phyloP scores from a whole-genome alignment of 2,329 filamentous ascomycete genomes.

The Pseudofabraea citricarpa region DNA sequence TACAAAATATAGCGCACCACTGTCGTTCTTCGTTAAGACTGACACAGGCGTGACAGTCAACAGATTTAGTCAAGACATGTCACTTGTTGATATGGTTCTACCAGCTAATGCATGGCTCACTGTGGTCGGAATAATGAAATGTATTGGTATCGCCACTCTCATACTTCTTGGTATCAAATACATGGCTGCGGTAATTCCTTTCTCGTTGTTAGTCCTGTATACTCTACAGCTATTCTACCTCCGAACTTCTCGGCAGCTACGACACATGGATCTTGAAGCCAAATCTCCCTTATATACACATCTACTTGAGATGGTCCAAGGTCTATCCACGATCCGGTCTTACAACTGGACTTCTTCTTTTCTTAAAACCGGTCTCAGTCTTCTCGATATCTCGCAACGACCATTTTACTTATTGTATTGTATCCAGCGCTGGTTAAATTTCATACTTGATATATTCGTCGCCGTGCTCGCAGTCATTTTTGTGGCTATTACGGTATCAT shows the following conservation, averaged over 20 bases:
- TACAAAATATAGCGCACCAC: constrained; percentile 6
- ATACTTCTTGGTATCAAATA: constrained; percentile 6
- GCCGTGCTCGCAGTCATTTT: constrained; percentile 25
- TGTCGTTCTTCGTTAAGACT: constrained; percentile 8
- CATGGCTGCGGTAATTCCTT: constrained; percentile 10
- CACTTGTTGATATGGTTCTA: constrained; percentile 10
- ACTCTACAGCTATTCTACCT: constrained; percentile 34
- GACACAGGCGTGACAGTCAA: constrained; percentile 10
- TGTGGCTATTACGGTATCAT: constrained; percentile 21
- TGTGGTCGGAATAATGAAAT: background rate
- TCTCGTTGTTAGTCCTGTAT: constrained; percentile 5
- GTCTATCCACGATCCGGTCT: constrained; percentile 37
- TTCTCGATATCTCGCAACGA: constrained; percentile 37
- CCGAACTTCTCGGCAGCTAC: constrained; percentile 40
- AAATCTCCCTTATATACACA: constrained; percentile 38
- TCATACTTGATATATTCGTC: constrained; percentile 40
- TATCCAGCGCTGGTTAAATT: constrained; percentile 39
- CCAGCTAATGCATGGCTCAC: constrained; percentile 1
- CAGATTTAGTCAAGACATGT: constrained; percentile 12
- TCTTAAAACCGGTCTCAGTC: background rate
- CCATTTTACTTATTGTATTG: constrained; percentile 40
- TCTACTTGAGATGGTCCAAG: constrained; percentile 38
- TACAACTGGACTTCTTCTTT: constrained; percentile 34
- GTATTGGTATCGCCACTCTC: constrained; percentile 3
- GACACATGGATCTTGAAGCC: constrained; percentile 38